Conservation (phyloP, 1,284 basidiomycete genomes). For the Filobasidium uniguttulatum region DNA sequence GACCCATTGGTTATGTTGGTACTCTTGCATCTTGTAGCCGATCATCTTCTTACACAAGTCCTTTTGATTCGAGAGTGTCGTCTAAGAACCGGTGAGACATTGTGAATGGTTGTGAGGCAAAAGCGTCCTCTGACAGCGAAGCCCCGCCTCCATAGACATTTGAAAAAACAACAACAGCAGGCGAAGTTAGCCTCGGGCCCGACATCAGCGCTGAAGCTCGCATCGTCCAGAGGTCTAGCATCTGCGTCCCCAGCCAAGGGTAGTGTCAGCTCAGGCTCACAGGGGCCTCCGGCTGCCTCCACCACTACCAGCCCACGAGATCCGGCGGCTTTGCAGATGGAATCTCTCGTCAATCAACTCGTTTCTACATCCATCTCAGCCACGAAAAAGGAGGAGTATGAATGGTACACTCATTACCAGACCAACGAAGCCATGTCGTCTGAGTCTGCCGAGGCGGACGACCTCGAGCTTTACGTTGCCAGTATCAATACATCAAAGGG, state of each 20-base stretch:
- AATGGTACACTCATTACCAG: constrained; percentile 47
- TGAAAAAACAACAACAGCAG: constrained; percentile 17
- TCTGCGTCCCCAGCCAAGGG: constrained; percentile 14
- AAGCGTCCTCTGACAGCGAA: not conserved
- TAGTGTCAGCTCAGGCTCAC: not conserved
- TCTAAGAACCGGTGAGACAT: constrained; percentile 3
- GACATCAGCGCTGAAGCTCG: constrained; percentile 26
- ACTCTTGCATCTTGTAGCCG: not conserved
- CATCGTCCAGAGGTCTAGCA: constrained; percentile 24
- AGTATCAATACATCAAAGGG: not conserved
- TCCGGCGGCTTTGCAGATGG: constrained; percentile 36
- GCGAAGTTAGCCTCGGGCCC: constrained; percentile 7
- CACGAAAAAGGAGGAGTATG: constrained; percentile 61
- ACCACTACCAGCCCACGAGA: constrained; percentile 2
- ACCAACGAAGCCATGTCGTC: constrained; percentile 28
- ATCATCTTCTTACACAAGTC: constrained; percentile 15
- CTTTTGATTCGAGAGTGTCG: constrained; percentile 27
- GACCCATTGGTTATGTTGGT: not conserved
- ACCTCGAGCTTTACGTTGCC: constrained; percentile 32
- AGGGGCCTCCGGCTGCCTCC: no score
- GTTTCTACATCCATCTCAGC: constrained; percentile 53
- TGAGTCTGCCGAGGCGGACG: constrained; percentile 35
- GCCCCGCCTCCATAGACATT: constrained; percentile 22
- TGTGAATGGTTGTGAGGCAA: not conserved
- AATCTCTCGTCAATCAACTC: constrained; percentile 48